Conservation (phyloP, 331 rosid species). For the Dryas integrifolia region DNA sequence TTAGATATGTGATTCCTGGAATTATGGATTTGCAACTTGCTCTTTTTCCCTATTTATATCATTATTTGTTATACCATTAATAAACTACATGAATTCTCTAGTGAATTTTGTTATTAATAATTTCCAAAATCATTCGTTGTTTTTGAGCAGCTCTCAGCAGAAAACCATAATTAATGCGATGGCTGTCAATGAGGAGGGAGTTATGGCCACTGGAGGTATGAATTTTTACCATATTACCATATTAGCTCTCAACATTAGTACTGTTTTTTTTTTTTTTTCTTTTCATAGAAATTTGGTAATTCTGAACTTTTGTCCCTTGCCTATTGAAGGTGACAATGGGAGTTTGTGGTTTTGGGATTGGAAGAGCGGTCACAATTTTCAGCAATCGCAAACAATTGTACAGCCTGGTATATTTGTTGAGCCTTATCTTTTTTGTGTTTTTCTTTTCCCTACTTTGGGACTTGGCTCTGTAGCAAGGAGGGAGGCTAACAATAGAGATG, state of each 20-base stretch:
- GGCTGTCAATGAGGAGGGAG: constrained; percentile 98
- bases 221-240: constrained; percentile 8
- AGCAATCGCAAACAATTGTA: constrained; percentile 91
- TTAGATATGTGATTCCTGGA: background rate
- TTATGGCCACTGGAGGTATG: constrained; percentile 91
- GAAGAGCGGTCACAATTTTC: constrained; percentile 96
- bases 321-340: constrained; percentile 81
- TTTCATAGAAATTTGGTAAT: background rate
- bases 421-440: background rate
- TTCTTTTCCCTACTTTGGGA: background rate
- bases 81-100: constrained; percentile 1
- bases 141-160: constrained; percentile 79
- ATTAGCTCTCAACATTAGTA: background rate
- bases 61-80: background rate
- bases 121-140: background rate
- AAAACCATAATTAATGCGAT: constrained; percentile 89
- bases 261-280: background rate
- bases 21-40: constrained; percentile 2
- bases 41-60: background rate
- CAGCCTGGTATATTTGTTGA: constrained; percentile 70
- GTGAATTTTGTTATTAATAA: constrained; percentile 3
- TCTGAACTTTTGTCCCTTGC: background rate
- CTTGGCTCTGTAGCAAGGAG: background rate
- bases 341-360: constrained; percentile 99
- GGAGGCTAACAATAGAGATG: background rate